phyloP scores from a whole-genome alignment of 139 green algal species.

The Pseudopediastrum boryanum region DNA sequence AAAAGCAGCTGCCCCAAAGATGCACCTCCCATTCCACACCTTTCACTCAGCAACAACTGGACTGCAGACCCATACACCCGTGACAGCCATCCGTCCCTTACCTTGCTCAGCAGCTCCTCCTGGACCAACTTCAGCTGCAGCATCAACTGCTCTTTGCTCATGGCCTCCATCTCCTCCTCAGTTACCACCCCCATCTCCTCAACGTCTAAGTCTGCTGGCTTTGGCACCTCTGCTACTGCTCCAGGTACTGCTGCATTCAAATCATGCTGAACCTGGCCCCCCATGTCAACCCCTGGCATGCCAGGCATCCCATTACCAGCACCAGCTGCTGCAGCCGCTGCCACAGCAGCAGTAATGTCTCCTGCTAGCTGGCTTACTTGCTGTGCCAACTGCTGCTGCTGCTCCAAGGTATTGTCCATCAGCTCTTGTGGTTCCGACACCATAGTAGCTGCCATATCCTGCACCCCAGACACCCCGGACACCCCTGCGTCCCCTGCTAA shows the following conservation, averaged over 20 bases:
- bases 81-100: too few species aligned
- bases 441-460: too few species aligned
- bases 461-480: too few species aligned
- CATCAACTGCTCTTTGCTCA: constrained; percentile 37
- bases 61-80: too few species aligned
- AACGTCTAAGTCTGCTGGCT: background rate
- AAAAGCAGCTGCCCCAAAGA: too few species aligned
- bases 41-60: too few species aligned
- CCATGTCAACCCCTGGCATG: background rate
- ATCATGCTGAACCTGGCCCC: background rate
- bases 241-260: background rate
- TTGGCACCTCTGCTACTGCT: constrained; percentile 9
- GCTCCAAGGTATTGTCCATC: background rate
- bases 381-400: constrained; percentile 9
- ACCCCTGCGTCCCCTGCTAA: too few species aligned
- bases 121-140: constrained; percentile 9
- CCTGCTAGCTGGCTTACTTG: background rate
- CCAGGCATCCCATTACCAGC: background rate
- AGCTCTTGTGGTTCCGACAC: too few species aligned
- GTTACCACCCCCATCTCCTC: constrained; percentile 20
- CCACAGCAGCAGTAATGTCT: background rate
- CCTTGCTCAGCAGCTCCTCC: constrained; percentile 27
- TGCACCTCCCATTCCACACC: too few species aligned
- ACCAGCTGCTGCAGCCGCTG: constrained; percentile 9
- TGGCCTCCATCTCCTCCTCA: background rate